Percentiles rank a stretch among this genome's conserved stretches.
Evolutionary conservation across 805 yeast species (phyloP).

Genomic region (Hanseniaspora jakobsenii): DNA sequence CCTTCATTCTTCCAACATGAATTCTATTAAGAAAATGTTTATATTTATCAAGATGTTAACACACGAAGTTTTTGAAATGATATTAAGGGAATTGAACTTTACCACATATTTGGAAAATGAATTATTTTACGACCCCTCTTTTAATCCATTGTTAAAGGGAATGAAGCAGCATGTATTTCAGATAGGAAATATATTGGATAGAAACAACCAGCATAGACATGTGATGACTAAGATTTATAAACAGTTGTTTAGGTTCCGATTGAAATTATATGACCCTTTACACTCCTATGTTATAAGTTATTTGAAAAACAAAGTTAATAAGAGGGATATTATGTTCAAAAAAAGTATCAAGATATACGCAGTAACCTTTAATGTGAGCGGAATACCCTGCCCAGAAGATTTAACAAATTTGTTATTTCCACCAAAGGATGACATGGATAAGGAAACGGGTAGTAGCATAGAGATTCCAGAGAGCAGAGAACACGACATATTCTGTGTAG

Average conservation of each 20-base stretch:
- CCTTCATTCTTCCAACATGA: constrained; percentile 42
- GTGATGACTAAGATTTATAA: constrained; percentile 3
- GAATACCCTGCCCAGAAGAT: constrained; percentile 46
- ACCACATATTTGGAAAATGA: not conserved
- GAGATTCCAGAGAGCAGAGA: constrained; percentile 26
- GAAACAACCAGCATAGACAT: constrained; percentile 7
- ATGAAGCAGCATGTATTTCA: constrained; percentile 9
- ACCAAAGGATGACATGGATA: not conserved
- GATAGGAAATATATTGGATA: constrained; percentile 1
- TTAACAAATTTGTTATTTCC: constrained; percentile 75
- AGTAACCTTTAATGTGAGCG: constrained; percentile 84
- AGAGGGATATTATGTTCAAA: constrained; percentile 45
- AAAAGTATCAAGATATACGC: constrained; percentile 54
- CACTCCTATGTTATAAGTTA: constrained; percentile 69
- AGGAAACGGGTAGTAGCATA: constrained; percentile 21
- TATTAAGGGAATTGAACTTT: constrained; percentile 33
- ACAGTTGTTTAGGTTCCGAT: constrained; percentile 30
- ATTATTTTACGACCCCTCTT: not conserved
- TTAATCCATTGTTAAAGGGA: not conserved
- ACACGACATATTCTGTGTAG: constrained; percentile 64
- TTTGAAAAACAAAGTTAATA: constrained; percentile 33
- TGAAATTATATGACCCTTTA: constrained; percentile 75
- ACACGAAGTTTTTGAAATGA: constrained; percentile 44
- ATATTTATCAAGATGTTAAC: constrained; percentile 60
- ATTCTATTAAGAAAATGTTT: constrained; percentile 79